Conservation (phyloP, 2,329 filamentous ascomycete species). For the Leptosphaerulina australis region DNA sequence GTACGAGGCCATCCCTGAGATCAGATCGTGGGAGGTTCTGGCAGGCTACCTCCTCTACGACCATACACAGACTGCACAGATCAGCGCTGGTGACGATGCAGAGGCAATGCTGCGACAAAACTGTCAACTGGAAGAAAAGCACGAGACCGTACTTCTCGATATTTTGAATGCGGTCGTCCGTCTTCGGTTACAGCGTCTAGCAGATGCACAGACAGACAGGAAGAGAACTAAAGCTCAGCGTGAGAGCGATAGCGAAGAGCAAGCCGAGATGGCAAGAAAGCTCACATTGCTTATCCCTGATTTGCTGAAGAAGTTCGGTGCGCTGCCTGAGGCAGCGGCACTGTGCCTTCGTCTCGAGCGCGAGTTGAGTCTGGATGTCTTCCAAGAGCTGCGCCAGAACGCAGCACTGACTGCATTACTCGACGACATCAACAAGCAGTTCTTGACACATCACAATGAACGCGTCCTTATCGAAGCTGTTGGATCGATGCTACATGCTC, state of each 20-base stretch:
- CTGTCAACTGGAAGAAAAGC: constrained; percentile 73
- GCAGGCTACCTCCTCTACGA: constrained; percentile 92
- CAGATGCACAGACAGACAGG: constrained; percentile 65
- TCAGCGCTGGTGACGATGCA: constrained; percentile 63
- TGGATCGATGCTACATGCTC: constrained; percentile 80
- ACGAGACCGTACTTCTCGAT: constrained; percentile 86
- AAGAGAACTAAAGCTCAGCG: constrained; percentile 61
- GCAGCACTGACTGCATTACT: constrained; percentile 80
- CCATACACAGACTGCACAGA: constrained; percentile 67
- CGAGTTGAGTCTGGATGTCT: constrained; percentile 82
- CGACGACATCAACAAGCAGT: constrained; percentile 92
- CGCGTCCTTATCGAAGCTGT: constrained; percentile 84
- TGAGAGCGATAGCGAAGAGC: constrained; percentile 70
- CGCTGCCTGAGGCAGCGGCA: constrained; percentile 83
- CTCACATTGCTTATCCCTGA: constrained; percentile 81
- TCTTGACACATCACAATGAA: constrained; percentile 88
- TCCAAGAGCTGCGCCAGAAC: constrained; percentile 87
- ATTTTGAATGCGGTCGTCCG: constrained; percentile 84
- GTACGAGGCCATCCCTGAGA: constrained; percentile 79
- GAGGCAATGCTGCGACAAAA: constrained; percentile 71
- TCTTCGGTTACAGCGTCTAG: constrained; percentile 68
- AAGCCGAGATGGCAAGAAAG: constrained; percentile 78
- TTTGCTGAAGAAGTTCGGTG: constrained; percentile 90
- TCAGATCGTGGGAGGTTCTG: constrained; percentile 85
- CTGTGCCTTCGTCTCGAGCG: constrained; percentile 86